A percentile compares a stretch with the other conserved stretches of the same genome.
phyloP scores from a whole-genome alignment of 2,329 filamentous ascomycete species.

The Immersiporthe knoxdaviesiana region DNA sequence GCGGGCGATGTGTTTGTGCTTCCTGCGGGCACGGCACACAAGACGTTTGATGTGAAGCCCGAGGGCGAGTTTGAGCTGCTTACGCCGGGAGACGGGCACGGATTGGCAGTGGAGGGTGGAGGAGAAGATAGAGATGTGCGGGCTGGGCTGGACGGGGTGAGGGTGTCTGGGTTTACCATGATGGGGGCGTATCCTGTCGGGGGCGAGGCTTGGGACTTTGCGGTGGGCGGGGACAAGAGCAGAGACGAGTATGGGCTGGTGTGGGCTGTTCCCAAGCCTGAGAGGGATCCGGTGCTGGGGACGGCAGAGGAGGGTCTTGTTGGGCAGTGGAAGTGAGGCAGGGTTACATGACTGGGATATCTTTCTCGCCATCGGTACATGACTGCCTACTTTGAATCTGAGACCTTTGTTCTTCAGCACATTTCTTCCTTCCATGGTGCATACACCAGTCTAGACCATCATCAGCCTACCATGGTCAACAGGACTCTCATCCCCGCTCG shows the following conservation, averaged over 20 bases:
- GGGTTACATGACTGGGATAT: too few species aligned
- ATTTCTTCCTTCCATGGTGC: not conserved
- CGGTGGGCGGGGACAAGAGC: slow-evolving; percentile 47
- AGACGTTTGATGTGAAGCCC: slow-evolving; percentile 49
- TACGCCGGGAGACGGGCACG: slow-evolving; percentile 47
- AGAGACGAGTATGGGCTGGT: slow-evolving; percentile 48
- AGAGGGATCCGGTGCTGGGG: slow-evolving; percentile 53
- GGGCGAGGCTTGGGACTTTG: slow-evolving; percentile 55
- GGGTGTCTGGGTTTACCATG: slow-evolving; percentile 55
- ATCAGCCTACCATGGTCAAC: not conserved
- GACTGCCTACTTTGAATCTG: too few species aligned
- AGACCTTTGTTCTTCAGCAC: too few species aligned
- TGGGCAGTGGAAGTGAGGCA: slow-evolving; percentile 25
- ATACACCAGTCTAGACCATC: not conserved
- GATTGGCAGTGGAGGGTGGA: slow-evolving; percentile 35
- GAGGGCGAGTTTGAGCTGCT: slow-evolving; percentile 44
- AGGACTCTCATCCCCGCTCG: not conserved
- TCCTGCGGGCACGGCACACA: slow-evolving; percentile 58
- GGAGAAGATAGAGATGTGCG: slow-evolving; percentile 33
- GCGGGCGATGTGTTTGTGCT: slow-evolving; percentile 63
- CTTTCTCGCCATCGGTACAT: too few species aligned
- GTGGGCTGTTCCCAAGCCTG: slow-evolving; percentile 50
- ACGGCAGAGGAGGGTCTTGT: slow-evolving; percentile 20
- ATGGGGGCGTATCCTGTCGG: slow-evolving; percentile 58
- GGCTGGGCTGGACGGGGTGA: slow-evolving; percentile 41